phyloP scores from a whole-genome alignment of 768 basidiomycete species.

The Termitomyces sp. region DNA sequence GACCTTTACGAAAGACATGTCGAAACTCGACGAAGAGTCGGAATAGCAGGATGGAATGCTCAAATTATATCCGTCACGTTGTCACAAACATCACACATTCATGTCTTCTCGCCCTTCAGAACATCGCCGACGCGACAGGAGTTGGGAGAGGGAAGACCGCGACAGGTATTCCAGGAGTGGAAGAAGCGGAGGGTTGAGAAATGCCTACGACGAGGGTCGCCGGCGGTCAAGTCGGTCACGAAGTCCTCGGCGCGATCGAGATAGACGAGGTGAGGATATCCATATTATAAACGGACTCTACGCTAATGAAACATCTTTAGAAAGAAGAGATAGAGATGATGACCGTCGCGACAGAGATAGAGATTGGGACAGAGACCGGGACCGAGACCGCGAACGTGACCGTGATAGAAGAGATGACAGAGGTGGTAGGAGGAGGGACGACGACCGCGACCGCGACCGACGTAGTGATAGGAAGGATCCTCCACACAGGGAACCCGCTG shows the following conservation, averaged over 20 bases:
- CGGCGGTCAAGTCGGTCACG: slow-evolving; percentile 46
- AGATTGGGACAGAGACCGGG: slow-evolving; percentile 12
- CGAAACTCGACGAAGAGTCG: not conserved
- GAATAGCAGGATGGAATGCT: not conserved
- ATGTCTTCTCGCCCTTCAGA: slow-evolving; percentile 55
- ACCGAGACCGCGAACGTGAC: slow-evolving; percentile 9
- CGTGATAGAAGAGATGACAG: slow-evolving; percentile 30
- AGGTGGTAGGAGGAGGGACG: slow-evolving; percentile 21
- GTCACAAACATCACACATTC: slow-evolving; percentile 11
- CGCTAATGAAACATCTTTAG: slow-evolving; percentile 15
- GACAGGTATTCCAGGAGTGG: slow-evolving; percentile 38
- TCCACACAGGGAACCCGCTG: slow-evolving; percentile 14
- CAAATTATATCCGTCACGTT: slow-evolving; percentile 10
- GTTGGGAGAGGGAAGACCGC: slow-evolving; percentile 57
- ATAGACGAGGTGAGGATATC: slow-evolving; percentile 24
- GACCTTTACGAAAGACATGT: slow-evolving; percentile 7
- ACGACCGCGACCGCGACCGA: slow-evolving; percentile 19
- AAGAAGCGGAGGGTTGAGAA: slow-evolving; percentile 27
- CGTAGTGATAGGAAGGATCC: slow-evolving; percentile 19
- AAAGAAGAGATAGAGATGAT: slow-evolving; percentile 36
- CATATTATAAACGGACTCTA: not conserved
- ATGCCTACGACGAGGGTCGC: slow-evolving; percentile 33
- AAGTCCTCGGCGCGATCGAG: slow-evolving; percentile 39
- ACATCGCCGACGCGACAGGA: slow-evolving; percentile 53
- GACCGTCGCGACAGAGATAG: slow-evolving; percentile 31